Conservation (phyloP, 2,329 filamentous ascomycete genomes). For the Penicillium sp. region DNA sequence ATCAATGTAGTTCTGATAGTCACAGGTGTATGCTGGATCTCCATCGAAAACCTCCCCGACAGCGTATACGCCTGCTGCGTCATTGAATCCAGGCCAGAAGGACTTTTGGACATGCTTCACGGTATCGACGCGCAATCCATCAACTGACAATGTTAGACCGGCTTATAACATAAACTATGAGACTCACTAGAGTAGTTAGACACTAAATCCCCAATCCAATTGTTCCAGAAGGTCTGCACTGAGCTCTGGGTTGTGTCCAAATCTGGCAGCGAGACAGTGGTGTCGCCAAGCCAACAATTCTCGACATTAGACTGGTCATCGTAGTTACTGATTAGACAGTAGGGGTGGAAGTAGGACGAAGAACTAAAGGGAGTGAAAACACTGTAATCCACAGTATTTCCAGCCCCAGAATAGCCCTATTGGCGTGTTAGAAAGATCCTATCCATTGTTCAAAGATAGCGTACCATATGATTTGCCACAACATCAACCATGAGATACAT, state of each 20-base stretch:
- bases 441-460: background rate
- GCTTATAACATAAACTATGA: fast-evolving
- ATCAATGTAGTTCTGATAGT: slow-evolving; percentile 48
- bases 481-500: slow-evolving; percentile 65
- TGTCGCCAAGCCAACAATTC: slow-evolving; percentile 57
- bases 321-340: slow-evolving; percentile 57
- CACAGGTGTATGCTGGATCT: slow-evolving; percentile 43
- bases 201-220: slow-evolving; percentile 61
- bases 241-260: slow-evolving; percentile 55
- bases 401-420: slow-evolving; percentile 49
- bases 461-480: slow-evolving; percentile 40
- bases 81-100: slow-evolving; percentile 47
- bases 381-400: slow-evolving; percentile 54
- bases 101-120: slow-evolving; percentile 50
- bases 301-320: slow-evolving; percentile 47
- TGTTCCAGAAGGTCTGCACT: slow-evolving; percentile 54
- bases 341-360: slow-evolving; percentile 61
- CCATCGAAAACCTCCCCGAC: slow-evolving; percentile 50
- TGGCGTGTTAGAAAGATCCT: slow-evolving; percentile 10
- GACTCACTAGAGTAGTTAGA: slow-evolving; percentile 60
- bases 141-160: slow-evolving; percentile 32
- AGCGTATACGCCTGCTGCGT: slow-evolving; percentile 48
- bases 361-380: slow-evolving; percentile 56
- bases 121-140: slow-evolving; percentile 56
- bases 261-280: slow-evolving; percentile 62